phyloP scores from a whole-genome alignment of 176 grass and related monocot species.

The Phoenix dactylifera region DNA sequence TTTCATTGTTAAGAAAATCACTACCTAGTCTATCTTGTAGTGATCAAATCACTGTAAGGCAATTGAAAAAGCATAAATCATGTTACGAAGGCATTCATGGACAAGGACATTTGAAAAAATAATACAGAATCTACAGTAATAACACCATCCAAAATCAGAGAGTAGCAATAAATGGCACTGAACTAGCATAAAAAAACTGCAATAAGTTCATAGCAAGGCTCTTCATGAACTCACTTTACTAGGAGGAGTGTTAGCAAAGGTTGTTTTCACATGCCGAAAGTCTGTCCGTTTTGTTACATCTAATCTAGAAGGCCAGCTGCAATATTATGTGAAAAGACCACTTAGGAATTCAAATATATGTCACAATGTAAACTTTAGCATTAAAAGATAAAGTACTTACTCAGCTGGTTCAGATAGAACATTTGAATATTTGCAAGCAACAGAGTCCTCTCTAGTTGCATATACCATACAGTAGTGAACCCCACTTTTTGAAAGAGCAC shows the following conservation, averaged over 20 bases:
- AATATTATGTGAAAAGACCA: conserved; percentile 1
- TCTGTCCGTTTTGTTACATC: conserved; percentile 85
- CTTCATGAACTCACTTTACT: conserved; percentile 60
- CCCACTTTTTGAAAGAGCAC: conserved; percentile 82
- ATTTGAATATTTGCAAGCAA: conserved; percentile 70
- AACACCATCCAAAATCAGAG: too few relatives aligned
- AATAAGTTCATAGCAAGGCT: background rate
- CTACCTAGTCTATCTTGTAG: too few relatives aligned
- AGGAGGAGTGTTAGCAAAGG: conserved; percentile 55
- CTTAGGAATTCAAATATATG: background rate
- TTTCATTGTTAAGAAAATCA: too few relatives aligned
- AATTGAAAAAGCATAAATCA: too few relatives aligned
- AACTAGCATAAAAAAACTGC: background rate
- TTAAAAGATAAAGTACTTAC: conserved; percentile 30
- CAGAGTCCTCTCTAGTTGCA: conserved; percentile 66
- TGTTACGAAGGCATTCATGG: too few relatives aligned
- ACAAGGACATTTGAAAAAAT: too few relatives aligned
- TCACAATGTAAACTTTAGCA: background rate
- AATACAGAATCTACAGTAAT: too few relatives aligned
- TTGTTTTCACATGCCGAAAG: conserved; percentile 76
- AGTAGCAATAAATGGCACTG: too few relatives aligned
- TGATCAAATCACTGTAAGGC: too few relatives aligned
- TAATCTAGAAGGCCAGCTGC: conserved; percentile 86
- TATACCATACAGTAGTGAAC: conserved; percentile 78
- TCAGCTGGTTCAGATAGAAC: conserved; percentile 63